phyloP scores from a whole-genome alignment of 148 eudicot species.

The Amaranthus cruentus region DNA sequence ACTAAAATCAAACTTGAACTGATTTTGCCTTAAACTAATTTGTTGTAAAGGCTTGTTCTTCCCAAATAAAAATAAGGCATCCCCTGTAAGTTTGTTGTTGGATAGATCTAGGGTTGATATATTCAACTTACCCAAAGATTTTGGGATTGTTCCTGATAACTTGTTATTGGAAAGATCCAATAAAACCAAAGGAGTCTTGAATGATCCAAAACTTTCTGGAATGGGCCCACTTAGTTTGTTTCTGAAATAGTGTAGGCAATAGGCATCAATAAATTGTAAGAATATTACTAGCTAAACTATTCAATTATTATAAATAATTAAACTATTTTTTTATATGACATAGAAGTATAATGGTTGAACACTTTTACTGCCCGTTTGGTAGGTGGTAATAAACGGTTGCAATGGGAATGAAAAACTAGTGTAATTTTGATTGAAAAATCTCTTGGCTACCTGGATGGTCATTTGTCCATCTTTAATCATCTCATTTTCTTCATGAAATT shows the following conservation, averaged over 20 bases:
- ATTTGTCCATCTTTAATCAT: too few relatives aligned
- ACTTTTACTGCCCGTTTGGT: too few relatives aligned
- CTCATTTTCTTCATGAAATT: too few relatives aligned
- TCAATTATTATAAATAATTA: too few relatives aligned
- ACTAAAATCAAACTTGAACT: slow-evolving; percentile 36
- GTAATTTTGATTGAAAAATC: too few relatives aligned
- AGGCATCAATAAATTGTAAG: too few relatives aligned
- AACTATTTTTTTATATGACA: too few relatives aligned
- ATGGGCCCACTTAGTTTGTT: slow-evolving; percentile 40
- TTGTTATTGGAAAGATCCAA: slow-evolving; percentile 23
- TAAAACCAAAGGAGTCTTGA: slow-evolving; percentile 2
- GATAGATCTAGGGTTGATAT: slow-evolving; percentile 24
- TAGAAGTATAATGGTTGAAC: too few relatives aligned
- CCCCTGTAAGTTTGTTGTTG: slow-evolving; percentile 19
- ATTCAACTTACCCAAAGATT: slow-evolving; percentile 27
- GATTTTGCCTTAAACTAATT: slow-evolving; percentile 25
- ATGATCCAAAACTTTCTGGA: slow-evolving; percentile 35
- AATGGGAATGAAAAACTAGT: too few relatives aligned
- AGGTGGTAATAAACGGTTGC: too few relatives aligned
- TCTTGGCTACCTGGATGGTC: too few relatives aligned
- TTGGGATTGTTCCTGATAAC: slow-evolving; percentile 38
- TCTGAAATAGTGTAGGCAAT: background rate
- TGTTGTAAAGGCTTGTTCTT: background rate
- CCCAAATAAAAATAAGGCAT: slow-evolving; percentile 12
- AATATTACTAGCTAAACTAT: too few relatives aligned